Conservation (phyloP, 1,284 basidiomycete genomes). For the Flammula alnicola region DNA sequence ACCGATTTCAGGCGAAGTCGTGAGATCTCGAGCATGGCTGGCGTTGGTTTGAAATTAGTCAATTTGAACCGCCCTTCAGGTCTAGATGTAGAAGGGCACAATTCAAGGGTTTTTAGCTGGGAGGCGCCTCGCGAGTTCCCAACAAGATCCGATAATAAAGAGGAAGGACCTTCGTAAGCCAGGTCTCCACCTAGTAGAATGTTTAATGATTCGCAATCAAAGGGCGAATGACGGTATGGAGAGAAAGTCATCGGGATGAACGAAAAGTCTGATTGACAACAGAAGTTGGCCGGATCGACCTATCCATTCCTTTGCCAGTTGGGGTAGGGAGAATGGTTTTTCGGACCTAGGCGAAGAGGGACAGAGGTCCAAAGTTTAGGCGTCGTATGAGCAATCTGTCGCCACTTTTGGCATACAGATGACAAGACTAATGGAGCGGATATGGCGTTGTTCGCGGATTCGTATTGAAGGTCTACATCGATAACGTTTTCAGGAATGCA, state of each 20-base stretch:
- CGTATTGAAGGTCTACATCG: background rate
- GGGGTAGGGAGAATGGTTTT: background rate
- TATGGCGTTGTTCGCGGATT: too few relatives aligned
- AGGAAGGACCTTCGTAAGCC: background rate
- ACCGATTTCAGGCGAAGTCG: too few relatives aligned
- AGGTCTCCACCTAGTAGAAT: background rate
- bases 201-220: background rate
- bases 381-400: background rate
- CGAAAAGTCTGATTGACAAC: conserved; percentile 1
- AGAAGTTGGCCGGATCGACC: background rate
- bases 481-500: background rate
- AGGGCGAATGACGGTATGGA: background rate
- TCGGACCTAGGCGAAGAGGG: background rate
- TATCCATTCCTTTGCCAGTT: background rate
- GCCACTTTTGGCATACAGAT: conserved; percentile 2
- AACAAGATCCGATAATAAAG: background rate
- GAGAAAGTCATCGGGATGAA: too few relatives aligned
- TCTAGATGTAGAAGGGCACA: background rate
- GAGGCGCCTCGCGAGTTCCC: background rate
- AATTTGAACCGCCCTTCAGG: too few relatives aligned
- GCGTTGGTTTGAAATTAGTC: too few relatives aligned
- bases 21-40: too few relatives aligned
- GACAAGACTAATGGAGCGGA: background rate
- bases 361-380: conserved; percentile 1
- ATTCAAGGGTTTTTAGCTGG: background rate